phyloP scores from a whole-genome alignment of 169 alveolate species.

The Plasmodium gaboni region DNA sequence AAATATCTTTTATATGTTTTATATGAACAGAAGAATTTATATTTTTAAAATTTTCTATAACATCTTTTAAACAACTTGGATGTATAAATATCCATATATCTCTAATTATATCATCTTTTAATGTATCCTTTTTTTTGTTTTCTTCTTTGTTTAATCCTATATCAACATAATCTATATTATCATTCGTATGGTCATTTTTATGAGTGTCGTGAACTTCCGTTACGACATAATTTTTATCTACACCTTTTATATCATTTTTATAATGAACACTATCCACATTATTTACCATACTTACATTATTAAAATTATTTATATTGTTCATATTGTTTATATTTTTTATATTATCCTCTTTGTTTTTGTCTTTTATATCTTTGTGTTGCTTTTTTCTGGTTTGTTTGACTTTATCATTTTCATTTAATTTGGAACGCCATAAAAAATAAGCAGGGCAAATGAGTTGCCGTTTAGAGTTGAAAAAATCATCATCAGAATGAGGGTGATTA shows the following conservation, averaged over 20 bases:
- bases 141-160: background rate
- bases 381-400: conserved; percentile 12
- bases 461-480: conserved; percentile 45
- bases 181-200: background rate
- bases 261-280: background rate
- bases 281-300: background rate
- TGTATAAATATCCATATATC: conserved; percentile 69
- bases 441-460: conserved; percentile 56
- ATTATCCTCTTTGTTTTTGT: too few relatives aligned
- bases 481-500: background rate
- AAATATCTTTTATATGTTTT: conserved; percentile 66
- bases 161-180: background rate
- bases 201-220: too few relatives aligned
- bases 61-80: conserved; percentile 39
- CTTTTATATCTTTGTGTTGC: too few relatives aligned
- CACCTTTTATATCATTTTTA: background rate
- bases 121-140: background rate
- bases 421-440: conserved; percentile 54
- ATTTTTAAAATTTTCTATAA: conserved; percentile 13
- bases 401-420: conserved; percentile 7
- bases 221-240: too few relatives aligned
- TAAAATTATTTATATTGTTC: background rate
- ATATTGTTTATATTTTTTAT: background rate
- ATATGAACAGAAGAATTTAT: conserved; percentile 7
- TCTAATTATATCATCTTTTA: conserved; percentile 17